Base-by-base conservation (phyloP, 179 eudicot species). In the Drosera spatulata region DNA sequence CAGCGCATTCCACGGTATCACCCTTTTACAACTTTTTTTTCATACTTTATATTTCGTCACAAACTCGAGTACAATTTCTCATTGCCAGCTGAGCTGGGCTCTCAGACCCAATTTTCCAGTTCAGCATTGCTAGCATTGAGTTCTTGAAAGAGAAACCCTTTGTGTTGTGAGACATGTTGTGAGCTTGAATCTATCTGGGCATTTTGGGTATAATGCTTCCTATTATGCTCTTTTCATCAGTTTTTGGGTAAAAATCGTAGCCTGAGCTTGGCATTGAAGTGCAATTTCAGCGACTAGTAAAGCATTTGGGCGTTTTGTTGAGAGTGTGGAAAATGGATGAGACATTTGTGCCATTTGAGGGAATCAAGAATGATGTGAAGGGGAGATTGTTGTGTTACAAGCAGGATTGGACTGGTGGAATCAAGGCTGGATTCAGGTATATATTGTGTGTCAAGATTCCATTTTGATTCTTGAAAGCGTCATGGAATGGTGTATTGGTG, bases 391-490 rank as follows among this genome's bases (percentile, higher is more conserved):
- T 22, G 77, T 75, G 80, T 44, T 75, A 75, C 68, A 79, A 75
- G 75, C 82, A 79, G 59, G 82, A 79, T 40, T 79, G 82, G 82
- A 61, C 73, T 52, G 56, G 82, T 71, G 82, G 82, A 39, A 39
- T 75, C 44, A 75, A 79, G 66, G 80, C 82, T 56, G 82, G 82
- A 72, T 75, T 72, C 80, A 75, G 82, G 82, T 79, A 43, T 53
- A 39, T 53, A 54, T 58, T 51, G 59, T 3, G 33, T 7, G 8
- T 41, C 33, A 58, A 58, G 41, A 41, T 5, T 4, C 46, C 11
- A 43, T 44, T 43, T 58, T 58, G 22, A 10, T 55, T 55, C n/a
- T 33, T 40, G 45, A 53, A 45, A 59, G 9, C 51, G 40, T 58
- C 13, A 56, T 58, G 3, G 42, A 22, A 22, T 22, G 48, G 22